Evolutionary conservation across 305 asterid species (phyloP).

Genomic region (Galium porrigens): DNA sequence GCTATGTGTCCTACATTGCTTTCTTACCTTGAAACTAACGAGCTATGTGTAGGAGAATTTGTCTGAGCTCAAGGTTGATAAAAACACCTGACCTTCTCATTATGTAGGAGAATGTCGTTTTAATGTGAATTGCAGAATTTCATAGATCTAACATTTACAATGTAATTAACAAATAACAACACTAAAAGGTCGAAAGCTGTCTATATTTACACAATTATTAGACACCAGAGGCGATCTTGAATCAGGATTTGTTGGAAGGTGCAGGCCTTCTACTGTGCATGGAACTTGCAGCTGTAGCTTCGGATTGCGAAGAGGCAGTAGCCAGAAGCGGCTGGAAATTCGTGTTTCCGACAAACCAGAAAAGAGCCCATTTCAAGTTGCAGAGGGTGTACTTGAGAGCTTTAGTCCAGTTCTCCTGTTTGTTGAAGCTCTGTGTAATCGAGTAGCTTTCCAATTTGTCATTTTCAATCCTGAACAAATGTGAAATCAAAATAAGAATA

Average conservation of each 20-base stretch:
- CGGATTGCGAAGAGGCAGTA: slow-evolving; percentile 38
- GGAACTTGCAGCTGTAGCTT: slow-evolving; percentile 42
- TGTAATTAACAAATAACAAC: not conserved
- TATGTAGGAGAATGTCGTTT: not conserved
- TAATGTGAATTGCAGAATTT: not conserved
- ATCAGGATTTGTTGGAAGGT: slow-evolving; percentile 32
- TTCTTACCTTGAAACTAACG: not conserved
- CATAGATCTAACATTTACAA: not conserved
- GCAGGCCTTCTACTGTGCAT: slow-evolving; percentile 34
- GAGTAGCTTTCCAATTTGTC: slow-evolving; percentile 85
- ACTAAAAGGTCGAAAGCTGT: not conserved
- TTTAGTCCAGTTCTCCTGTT: slow-evolving; percentile 93
- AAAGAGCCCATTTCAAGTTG: slow-evolving; percentile 90
- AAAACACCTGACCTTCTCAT: not conserved
- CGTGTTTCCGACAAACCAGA: slow-evolving; percentile 93
- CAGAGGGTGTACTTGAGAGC: slow-evolving; percentile 96
- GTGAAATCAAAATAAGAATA: not conserved
- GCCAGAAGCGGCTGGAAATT: slow-evolving; percentile 80
- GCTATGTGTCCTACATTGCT: not conserved
- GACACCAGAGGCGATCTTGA: slow-evolving; percentile 12
- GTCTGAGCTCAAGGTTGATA: not conserved
- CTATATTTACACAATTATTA: slow-evolving; percentile 11
- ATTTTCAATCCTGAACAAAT: slow-evolving; percentile 60
- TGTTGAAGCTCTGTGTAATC: slow-evolving; percentile 88
- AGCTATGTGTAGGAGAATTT: not conserved